Evolutionary conservation across 495 filamentous ascomycete genomes (phyloP).

Genomic region (Aspergillus sclerotiicarbonarius): DNA sequence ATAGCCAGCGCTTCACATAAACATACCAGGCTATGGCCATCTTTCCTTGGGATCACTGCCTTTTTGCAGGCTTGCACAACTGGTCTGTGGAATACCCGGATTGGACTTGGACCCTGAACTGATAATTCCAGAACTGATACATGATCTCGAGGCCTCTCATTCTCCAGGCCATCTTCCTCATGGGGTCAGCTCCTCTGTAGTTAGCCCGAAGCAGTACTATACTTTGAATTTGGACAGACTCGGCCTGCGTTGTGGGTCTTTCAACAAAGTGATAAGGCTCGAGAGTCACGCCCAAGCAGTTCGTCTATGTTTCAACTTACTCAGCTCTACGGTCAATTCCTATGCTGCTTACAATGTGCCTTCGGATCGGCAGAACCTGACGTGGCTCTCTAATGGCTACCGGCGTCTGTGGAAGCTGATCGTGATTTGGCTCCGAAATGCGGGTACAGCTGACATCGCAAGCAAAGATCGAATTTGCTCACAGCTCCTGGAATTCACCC

Average conservation of each 20-base stretch:
- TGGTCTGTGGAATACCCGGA: constrained; percentile 28
- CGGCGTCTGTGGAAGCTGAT: constrained; percentile 35
- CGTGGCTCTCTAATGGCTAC: constrained; percentile 37
- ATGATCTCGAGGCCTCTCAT: constrained; percentile 28
- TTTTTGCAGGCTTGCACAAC: constrained; percentile 36
- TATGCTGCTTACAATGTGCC: constrained; percentile 13
- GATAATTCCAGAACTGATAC: constrained; percentile 36
- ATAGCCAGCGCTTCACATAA: constrained; percentile 37
- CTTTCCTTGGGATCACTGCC: constrained; percentile 28
- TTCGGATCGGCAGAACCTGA: constrained; percentile 31
- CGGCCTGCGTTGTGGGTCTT: constrained; percentile 28
- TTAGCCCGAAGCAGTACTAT: constrained; percentile 27
- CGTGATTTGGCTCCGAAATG: constrained; percentile 27
- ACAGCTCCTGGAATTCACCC: constrained; percentile 26
- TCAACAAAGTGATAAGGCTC: constrained; percentile 24
- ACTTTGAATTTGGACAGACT: constrained; percentile 34
- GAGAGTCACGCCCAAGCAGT: constrained; percentile 27
- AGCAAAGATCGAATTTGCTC: constrained; percentile 20
- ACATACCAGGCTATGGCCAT: constrained; percentile 29
- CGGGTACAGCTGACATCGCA: constrained; percentile 12
- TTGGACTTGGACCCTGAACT: constrained; percentile 10
- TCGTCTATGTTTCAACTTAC: constrained; percentile 24
- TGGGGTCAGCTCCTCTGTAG: constrained; percentile 23
- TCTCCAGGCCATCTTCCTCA: constrained; percentile 4
- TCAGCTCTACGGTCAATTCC: constrained; percentile 23